phyloP scores from a whole-genome alignment of 441 rosid species.

The Raphanus hybrid region DNA sequence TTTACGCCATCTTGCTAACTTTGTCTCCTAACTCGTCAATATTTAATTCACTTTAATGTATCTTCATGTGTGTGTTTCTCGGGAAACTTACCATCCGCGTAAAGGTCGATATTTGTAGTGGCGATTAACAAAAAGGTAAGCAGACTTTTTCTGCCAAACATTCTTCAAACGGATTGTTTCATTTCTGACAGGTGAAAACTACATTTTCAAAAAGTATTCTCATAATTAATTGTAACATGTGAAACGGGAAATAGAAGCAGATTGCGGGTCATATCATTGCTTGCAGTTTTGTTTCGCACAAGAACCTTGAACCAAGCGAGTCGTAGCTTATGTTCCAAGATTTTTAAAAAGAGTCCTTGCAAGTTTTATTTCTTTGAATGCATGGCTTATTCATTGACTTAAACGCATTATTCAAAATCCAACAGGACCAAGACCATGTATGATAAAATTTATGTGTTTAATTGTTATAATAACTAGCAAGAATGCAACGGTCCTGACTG shows the following conservation, averaged over 20 bases:
- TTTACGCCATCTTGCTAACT: constrained; percentile 43
- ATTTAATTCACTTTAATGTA: neutral
- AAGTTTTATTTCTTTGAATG: neutral
- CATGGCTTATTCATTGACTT: neutral
- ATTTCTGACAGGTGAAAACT: constrained; percentile 22
- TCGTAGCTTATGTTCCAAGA: neutral
- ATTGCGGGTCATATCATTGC: neutral
- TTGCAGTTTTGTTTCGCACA: neutral
- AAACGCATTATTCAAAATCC: neutral
- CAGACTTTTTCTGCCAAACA: constrained; percentile 33
- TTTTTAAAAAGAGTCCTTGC: no score
- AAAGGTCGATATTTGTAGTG: constrained; percentile 10
- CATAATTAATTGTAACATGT: constrained; percentile 1
- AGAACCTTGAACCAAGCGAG: neutral
- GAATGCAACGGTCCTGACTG: constrained; percentile 26
- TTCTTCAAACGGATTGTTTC: constrained; percentile 28
- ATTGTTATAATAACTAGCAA: constrained; percentile 19
- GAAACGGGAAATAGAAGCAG: neutral
- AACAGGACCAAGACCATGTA: neutral
- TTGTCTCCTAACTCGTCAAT: constrained; percentile 33
- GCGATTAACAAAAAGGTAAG: constrained; percentile 30
- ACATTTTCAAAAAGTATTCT: neutral
- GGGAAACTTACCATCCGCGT: constrained; percentile 36
- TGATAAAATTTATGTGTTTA: neutral
- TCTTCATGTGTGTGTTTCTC: constrained; percentile 21